Evolutionary conservation across 257 asterid genomes (phyloP).

Genomic region (Solanum gracilifrons): DNA sequence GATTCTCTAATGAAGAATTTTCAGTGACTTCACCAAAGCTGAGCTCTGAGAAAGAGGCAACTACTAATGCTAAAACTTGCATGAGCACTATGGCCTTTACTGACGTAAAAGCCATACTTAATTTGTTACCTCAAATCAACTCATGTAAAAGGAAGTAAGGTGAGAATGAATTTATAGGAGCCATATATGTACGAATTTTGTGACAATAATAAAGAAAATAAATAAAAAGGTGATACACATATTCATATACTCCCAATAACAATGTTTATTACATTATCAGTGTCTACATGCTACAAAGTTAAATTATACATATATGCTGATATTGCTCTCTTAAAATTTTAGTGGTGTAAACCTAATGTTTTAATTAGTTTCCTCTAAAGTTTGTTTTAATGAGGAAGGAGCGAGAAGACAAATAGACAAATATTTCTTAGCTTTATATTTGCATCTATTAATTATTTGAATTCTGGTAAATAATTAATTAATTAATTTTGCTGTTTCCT

Average conservation of each 20-base stretch:
- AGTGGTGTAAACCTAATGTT: not conserved
- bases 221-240: not conserved
- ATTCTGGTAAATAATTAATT: not conserved
- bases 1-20: not conserved
- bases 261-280: not conserved
- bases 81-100: not conserved
- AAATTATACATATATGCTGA: too few relatives aligned
- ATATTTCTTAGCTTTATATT: not conserved
- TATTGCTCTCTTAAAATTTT: not conserved
- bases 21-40: not conserved
- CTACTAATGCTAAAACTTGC: not conserved
- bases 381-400: not conserved
- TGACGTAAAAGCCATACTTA: not conserved
- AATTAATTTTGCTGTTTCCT: not conserved
- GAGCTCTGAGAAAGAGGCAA: not conserved
- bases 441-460: not conserved
- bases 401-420: not conserved
- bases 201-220: not conserved
- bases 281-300: not conserved
- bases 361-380: not conserved
- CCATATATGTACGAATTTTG: not conserved
- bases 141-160: not conserved
- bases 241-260: not conserved
- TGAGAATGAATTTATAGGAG: not conserved
- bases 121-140: not conserved